phyloP scores from a whole-genome alignment of 2,329 filamentous ascomycete genomes.

The Corynespora cassiicola region DNA sequence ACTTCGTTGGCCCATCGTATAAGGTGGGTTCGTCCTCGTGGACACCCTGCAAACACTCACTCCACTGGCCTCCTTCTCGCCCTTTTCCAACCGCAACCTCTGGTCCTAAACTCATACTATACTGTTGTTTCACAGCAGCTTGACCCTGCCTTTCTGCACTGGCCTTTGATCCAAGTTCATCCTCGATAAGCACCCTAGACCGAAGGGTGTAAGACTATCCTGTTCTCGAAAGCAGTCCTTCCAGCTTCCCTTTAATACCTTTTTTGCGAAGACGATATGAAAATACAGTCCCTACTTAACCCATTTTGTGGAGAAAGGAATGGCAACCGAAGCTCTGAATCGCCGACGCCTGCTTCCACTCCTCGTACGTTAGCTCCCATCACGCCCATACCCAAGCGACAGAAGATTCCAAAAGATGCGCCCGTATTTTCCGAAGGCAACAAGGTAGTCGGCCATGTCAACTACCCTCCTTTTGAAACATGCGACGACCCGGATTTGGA shows the following conservation, averaged over 20 bases:
- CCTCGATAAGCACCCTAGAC: conserved; percentile 18
- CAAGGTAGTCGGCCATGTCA: conserved; percentile 69
- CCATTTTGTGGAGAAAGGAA: conserved; percentile 28
- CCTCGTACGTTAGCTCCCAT: conserved; percentile 12
- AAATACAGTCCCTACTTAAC: conserved; percentile 51
- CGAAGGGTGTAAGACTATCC: no score
- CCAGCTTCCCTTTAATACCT: no score
- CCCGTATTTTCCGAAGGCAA: conserved; percentile 66
- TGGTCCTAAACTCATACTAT: conserved; percentile 25
- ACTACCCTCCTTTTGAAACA: conserved; percentile 76
- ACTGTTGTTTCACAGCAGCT: conserved; percentile 29
- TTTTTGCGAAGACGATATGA: conserved; percentile 33
- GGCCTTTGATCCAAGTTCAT: conserved; percentile 25
- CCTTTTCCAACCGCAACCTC: no score
- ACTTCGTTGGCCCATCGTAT: conserved; percentile 25
- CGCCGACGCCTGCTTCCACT: conserved; percentile 16
- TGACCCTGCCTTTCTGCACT: conserved; percentile 18
- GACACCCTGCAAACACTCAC: conserved; percentile 35
- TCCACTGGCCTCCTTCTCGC: conserved; percentile 22
- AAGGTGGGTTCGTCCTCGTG: conserved; percentile 36
- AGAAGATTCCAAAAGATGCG: conserved; percentile 71
- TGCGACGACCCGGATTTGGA: conserved; percentile 60
- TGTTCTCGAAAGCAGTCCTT: no score
- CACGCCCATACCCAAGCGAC: conserved; percentile 36
- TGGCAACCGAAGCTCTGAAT: conserved; percentile 18